Base-by-base conservation (phyloP, 148 eudicot species). In the Polygonum aviculare region DNA sequence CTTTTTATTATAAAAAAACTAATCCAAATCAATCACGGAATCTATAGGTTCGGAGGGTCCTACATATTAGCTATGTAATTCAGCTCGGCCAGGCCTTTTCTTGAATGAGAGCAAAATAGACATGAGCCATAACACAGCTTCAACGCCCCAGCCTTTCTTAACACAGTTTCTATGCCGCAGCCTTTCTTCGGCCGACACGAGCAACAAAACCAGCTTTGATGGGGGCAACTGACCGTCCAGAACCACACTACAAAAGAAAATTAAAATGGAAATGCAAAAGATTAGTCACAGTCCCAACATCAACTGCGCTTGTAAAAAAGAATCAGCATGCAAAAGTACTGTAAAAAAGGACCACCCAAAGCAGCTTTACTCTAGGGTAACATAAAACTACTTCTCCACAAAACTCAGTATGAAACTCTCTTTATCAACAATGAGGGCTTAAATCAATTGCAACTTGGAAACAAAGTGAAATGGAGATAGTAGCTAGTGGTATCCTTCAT, bases 181-280 rank as follows among this genome's bases (percentile, higher is more conserved):
- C 89, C 78, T 83, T 87, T 69, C 90, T 70, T 35, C 90, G 89
- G 12, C 90, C 94, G 72, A 90, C 94, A 40, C 88, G 91, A 77
- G 94, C 94, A 54, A 86, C 90, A 72, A 88, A 90, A 62, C 94
- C 94, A 72, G 90, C 87, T 76, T 90, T 88, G 80, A 90, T 90
- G 49, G 83, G 94, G 77, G 94, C 94, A 62, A 90, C 90, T 15
- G 94, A 90, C 54, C 93, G 79, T 63, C 91, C 91, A 50, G 90
- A 88, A 60, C 91, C 90, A 65, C 91, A 86, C 91, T 90, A 65
- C 85, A 83, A 38, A 49, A 19, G 14, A 60, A 26, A 12, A 74
- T 48, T 22, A 16, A 16, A 22, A 60, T 54, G 60, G 21, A 54
- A 54, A 51, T 39, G 55, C 54, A 9, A 12, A 40, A 1, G 1